Percentiles rank a stretch among this genome's conserved stretches.
These are phyloP conservation scores for Quaeritorhiza haematococci DNA, from an alignment of 371 early-diverging fungal genomes.

Conservation along the genomic window DNA sequence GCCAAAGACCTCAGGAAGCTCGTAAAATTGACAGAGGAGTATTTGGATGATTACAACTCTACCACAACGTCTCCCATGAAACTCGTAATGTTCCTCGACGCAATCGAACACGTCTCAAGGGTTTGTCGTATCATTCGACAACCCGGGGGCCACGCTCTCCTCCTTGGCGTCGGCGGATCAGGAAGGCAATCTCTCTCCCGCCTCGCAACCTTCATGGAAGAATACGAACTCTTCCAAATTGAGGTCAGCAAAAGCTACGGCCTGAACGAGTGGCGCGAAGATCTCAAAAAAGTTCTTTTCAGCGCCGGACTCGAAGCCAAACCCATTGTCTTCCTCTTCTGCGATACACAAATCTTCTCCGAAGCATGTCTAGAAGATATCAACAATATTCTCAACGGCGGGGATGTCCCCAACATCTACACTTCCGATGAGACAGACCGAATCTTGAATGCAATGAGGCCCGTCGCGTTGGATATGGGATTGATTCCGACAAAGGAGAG, in stretches of 20 bases:
- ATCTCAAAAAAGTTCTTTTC: constrained; percentile 49
- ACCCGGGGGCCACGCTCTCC: constrained; percentile 50
- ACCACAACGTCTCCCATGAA: constrained; percentile 50
- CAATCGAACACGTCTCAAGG: constrained; percentile 53
- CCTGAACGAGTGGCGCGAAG: constrained; percentile 54
- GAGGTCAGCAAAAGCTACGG: constrained; percentile 56
- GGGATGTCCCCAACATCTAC: constrained; percentile 59
- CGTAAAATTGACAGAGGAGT: constrained; percentile 51
- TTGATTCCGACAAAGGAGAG: constrained; percentile 43
- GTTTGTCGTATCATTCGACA: constrained; percentile 55
- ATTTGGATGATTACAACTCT: constrained; percentile 55
- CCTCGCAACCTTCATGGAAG: constrained; percentile 55
- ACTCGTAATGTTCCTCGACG: constrained; percentile 56
- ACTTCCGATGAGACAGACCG: constrained; percentile 49
- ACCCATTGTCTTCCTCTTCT: constrained; percentile 47
- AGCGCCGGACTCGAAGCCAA: constrained; percentile 50
- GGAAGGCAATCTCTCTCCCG: constrained; percentile 51
- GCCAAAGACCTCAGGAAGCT: constrained; percentile 46
- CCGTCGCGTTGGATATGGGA: constrained; percentile 41
- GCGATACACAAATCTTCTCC: constrained; percentile 53
- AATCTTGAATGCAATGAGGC: constrained; percentile 50
- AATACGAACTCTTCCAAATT: constrained; percentile 53
- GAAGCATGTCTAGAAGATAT: constrained; percentile 54
- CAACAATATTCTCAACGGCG: constrained; percentile 55
- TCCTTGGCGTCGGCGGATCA: constrained; percentile 57